Evolutionary conservation across 805 yeast species (phyloP).

Genomic region (Wickerhamiella parazyma): DNA sequence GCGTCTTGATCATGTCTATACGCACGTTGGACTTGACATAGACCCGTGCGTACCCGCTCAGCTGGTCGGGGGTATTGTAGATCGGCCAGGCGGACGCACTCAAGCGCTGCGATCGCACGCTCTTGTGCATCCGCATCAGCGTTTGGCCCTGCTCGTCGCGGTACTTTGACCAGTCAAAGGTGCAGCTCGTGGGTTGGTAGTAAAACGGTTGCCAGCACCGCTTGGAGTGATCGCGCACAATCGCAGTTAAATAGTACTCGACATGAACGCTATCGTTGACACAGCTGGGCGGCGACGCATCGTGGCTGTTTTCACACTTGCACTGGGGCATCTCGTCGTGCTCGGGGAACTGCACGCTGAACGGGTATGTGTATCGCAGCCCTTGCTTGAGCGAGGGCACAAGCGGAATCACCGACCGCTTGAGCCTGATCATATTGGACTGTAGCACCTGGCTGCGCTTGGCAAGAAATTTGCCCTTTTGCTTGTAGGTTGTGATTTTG

Average conservation of each 20-base stretch:
- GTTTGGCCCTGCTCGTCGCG: constrained; percentile 7
- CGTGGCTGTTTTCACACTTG: constrained; percentile 2
- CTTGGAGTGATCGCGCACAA: constrained; percentile 5
- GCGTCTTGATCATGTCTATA: constrained; percentile 1
- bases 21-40: not conserved
- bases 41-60: constrained; percentile 1
- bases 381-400: not conserved
- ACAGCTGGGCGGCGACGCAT: constrained; percentile 5
- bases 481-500: constrained; percentile 3
- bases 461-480: constrained; percentile 2
- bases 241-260: constrained; percentile 7
- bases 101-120: not conserved
- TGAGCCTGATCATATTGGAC: constrained; percentile 1
- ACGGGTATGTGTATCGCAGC: constrained; percentile 5
- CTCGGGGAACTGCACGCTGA: constrained; percentile 9
- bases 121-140: constrained; percentile 8
- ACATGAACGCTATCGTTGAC: constrained; percentile 4
- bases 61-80: constrained; percentile 3
- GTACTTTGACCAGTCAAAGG: constrained; percentile 2
- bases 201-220: constrained; percentile 10
- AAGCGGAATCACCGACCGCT: constrained; percentile 2
- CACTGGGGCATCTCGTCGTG: constrained; percentile 3
- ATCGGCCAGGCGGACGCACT: constrained; percentile 8
- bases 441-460: not conserved
- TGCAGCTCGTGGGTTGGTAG: constrained; percentile 1